Base-by-base conservation (phyloP, 1,284 basidiomycete species). In the Serendipita sp. region DNA sequence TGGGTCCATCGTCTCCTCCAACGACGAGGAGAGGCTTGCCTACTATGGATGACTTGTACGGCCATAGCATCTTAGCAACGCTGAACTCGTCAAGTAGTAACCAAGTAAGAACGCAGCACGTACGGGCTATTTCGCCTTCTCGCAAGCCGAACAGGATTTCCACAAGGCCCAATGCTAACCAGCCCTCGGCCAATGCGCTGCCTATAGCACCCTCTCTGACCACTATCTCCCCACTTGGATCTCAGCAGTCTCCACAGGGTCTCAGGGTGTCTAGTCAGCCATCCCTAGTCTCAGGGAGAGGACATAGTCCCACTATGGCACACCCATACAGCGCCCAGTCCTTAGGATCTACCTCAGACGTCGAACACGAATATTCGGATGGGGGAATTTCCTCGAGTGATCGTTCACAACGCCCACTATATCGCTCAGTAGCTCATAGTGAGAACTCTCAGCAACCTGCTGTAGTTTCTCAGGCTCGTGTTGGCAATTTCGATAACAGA, bases 321-420 rank as follows among this genome's bases (percentile, higher is more conserved):
- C 45, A 49, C 34, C 53, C 53, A n/a, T 58, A 58, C 53, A 58
- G 53, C 32, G 53, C 53, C 53, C 53, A 58, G n/a, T 58, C 53
- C n/a, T n/a, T 58, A 35, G 53, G 22, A 30, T 58, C 53, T 26
- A 58, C 53, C 26, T 32, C 53, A 30, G 53, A 58, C 53, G 15
- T 58, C 15, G 53, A 58, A 30, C 4, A 58, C 29, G 53, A 58
- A 10, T n/a, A 30, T 35, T 58, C 53, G 4, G 53, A 58, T 29
- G 53, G 32, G 8, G 22, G n/a, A 0, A 22, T n/a, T 58, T 34
- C 17, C 17, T n/a, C 29, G 15, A 58, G 15, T 30, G 53, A 58
- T n/a, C 10, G 6, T 10, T 8, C 4, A 30, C 34, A 58, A n/a
- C 26, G 32, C n/a, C 8, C 26, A 34, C 34, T 30, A n/a, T 58